Evolutionary conservation across 768 basidiomycete genomes (phyloP), one percentile per base, ranked within the genome.

Genomic region (Hygrophoropsis aurantiaca): DNA sequence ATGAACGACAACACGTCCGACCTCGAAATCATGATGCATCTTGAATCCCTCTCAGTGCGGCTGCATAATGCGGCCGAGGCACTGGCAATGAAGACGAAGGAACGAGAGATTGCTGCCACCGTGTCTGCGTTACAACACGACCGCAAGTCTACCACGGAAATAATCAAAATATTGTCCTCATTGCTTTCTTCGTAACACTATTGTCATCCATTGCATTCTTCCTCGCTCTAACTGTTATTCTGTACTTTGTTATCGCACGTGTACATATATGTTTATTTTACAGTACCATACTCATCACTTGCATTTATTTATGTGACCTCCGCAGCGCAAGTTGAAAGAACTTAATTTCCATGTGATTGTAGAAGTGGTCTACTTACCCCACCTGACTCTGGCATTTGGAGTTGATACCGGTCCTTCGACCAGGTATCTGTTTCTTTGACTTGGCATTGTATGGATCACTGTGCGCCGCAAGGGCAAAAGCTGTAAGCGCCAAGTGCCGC

Each of bases 11-110:
- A 80, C 51, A 80, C 85, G 55, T 74, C 79, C 23, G 91, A 94
- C 54, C 65, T 74, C 15, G 88, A 94, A 49, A 67, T 94, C 43
- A 78, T 84, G 67, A 66, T 78, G 49, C 67, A 90, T n/a, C 72
- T 97, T 25, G 87, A 93, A 55, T 88, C 84, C 11, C 61, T 95
- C 42, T 73, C 85, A 24, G 68, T 80, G 7, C 76, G 94, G 35
- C 82, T 94, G 44, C 84, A 90, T 60, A 93, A 94, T 59, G 79
- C 87, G 2, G 66, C 82, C 21, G 61, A 68, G 27, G 60, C 71
- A 36, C 58, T 66, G 41, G 33, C 53, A 18, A 26, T 56, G 47
- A 13, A 35, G 30, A 34, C 36, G 38, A 4, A 52, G 42, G 42
- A 30, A 20, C 53, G 58, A 8, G 51, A 53, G 2, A 43, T 56